phyloP scores from a whole-genome alignment of 768 basidiomycete genomes.

The Suillus placidus region DNA sequence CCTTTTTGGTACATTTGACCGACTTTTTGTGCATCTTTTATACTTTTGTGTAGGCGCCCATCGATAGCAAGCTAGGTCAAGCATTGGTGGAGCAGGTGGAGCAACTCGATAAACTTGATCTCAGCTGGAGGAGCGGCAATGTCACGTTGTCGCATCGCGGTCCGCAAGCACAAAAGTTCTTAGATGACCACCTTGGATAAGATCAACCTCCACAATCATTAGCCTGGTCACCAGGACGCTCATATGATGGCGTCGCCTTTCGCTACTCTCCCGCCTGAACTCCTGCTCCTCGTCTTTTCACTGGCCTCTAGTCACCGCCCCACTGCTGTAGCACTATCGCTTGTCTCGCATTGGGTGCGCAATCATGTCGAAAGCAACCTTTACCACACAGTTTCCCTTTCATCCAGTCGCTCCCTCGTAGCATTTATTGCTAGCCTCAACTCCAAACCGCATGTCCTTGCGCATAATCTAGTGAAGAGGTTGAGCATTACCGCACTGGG shows the following conservation, averaged over 20 bases:
- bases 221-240: not conserved
- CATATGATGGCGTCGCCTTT: constrained; percentile 18
- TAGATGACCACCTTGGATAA: not conserved
- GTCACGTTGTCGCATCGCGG: no score
- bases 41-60: not conserved
- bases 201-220: not conserved
- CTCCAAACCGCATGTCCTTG: constrained; percentile 27
- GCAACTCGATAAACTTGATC: not conserved
- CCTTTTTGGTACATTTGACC: not conserved
- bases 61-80: not conserved
- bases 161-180: not conserved
- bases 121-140: not conserved
- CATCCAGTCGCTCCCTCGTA: constrained; percentile 31
- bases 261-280: constrained; percentile 34
- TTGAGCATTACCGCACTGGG: constrained; percentile 41
- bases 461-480: constrained; percentile 30
- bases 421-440: constrained; percentile 32
- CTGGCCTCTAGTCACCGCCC: constrained; percentile 34
- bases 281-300: constrained; percentile 39
- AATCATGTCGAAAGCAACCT: constrained; percentile 38
- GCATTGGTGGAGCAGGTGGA: not conserved
- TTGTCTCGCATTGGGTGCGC: constrained; percentile 38
- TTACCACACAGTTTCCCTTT: constrained; percentile 41
- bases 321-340: constrained; percentile 36
- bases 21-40: not conserved